Evolutionary conservation across 805 yeast species (phyloP).

Genomic region (Starmerella sp.): DNA sequence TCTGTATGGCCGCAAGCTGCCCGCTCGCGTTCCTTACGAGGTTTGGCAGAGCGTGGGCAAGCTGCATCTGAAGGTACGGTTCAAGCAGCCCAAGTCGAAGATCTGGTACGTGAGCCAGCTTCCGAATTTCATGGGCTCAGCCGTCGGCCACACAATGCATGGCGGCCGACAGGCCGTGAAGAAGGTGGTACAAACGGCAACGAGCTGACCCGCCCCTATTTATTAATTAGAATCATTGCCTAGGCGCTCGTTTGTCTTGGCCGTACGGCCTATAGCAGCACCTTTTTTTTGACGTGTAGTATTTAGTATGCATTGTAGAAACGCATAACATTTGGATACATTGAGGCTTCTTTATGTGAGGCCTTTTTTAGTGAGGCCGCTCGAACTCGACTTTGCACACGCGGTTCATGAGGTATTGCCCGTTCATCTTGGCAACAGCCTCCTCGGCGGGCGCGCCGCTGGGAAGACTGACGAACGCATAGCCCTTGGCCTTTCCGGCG

Average conservation of each 20-base stretch:
- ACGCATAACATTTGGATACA: no score
- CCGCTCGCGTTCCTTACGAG: conserved; percentile 49
- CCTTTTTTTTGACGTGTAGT: no score
- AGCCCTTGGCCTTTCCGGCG: conserved; percentile 44
- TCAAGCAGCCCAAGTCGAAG: conserved; percentile 22
- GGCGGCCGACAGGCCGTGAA: conserved; percentile 19
- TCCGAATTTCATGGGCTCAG: conserved; percentile 12
- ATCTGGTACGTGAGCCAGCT: conserved; percentile 10
- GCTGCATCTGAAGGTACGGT: conserved; percentile 31
- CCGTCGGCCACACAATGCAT: conserved; percentile 18
- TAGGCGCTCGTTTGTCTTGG: background rate
- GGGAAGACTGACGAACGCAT: conserved; percentile 55
- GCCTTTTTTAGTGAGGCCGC: background rate
- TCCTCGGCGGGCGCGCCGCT: conserved; percentile 57
- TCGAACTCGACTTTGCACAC: conserved; percentile 7
- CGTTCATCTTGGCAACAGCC: conserved; percentile 60
- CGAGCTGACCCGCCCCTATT: conserved; percentile 5
- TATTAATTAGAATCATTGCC: background rate
- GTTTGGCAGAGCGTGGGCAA: conserved; percentile 70
- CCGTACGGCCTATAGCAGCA: no score
- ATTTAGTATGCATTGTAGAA: no score
- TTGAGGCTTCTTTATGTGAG: background rate
- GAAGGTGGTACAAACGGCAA: conserved; percentile 20
- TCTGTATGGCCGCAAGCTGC: conserved; percentile 82
- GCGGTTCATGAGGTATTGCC: conserved; percentile 53